Conservation (phyloP, 2,329 filamentous ascomycete genomes). For the Sporothrix curviconia region DNA sequence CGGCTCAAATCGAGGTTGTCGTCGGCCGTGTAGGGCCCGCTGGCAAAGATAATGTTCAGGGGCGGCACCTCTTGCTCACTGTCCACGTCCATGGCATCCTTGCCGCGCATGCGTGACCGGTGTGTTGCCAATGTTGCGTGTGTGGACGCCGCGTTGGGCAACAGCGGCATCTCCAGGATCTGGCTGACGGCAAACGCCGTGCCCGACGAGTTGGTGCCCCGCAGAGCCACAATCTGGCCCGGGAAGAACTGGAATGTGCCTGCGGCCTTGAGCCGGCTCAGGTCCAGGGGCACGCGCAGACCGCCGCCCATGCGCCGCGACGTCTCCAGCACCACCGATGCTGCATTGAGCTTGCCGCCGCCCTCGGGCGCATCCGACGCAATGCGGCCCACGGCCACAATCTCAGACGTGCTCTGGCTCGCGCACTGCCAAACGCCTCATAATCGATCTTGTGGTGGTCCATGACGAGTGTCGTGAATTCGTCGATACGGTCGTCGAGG, state of each 20-base stretch:
- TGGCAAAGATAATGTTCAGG: constrained; percentile 68
- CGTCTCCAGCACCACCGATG: constrained; percentile 81
- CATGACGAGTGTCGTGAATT: constrained; percentile 69
- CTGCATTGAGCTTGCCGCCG: constrained; percentile 80
- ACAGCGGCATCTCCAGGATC: constrained; percentile 65
- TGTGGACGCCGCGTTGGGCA: constrained; percentile 67
- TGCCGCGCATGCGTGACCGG: constrained; percentile 59
- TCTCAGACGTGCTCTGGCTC: constrained; percentile 73
- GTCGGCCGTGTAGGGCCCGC: constrained; percentile 87
- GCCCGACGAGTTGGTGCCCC: constrained; percentile 81
- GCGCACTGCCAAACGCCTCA: constrained; percentile 78
- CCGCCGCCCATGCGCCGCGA: constrained; percentile 79
- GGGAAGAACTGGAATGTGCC: constrained; percentile 76
- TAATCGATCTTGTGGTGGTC: constrained; percentile 71
- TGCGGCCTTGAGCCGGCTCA: constrained; percentile 49
- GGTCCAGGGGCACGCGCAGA: constrained; percentile 69
- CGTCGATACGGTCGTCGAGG: constrained; percentile 90
- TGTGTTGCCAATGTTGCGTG: constrained; percentile 59
- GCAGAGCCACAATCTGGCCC: constrained; percentile 83
- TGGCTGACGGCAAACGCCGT: constrained; percentile 75
- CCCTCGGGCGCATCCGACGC: constrained; percentile 82
- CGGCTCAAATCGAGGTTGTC: constrained; percentile 88
- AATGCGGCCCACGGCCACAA: constrained; percentile 86
- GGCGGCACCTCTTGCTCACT: constrained; percentile 41
- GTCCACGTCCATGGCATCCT: constrained; percentile 55